Conservation (phyloP, 2,329 filamentous ascomycete species). For the Trichoderma afroharzianum region DNA sequence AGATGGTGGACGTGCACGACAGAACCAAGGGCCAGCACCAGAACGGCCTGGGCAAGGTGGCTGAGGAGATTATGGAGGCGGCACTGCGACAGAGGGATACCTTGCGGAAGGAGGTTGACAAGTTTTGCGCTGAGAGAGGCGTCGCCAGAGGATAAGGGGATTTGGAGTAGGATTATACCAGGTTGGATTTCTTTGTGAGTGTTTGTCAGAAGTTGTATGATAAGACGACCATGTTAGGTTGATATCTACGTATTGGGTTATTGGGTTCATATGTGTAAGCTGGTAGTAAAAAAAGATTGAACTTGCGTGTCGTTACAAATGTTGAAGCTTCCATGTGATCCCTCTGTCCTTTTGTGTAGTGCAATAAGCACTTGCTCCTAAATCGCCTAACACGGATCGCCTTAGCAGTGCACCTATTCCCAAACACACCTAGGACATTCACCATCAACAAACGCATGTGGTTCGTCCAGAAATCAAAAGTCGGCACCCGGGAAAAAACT, state of each 20-base stretch:
- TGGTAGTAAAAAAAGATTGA: not conserved
- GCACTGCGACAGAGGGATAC: slow-evolving; percentile 61
- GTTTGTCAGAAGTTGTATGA: not conserved
- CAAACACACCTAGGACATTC: not conserved
- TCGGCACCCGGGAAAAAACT: not conserved
- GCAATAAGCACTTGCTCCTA: slow-evolving; percentile 1
- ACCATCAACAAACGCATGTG: not conserved
- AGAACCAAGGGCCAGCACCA: slow-evolving; percentile 37
- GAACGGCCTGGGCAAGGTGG: slow-evolving; percentile 43
- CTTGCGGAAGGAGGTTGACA: slow-evolving; percentile 68
- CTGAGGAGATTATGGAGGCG: slow-evolving; percentile 63
- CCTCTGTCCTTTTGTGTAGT: not conserved
- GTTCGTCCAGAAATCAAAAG: not conserved
- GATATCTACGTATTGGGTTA: not conserved
- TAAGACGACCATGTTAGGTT: not conserved
- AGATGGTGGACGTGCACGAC: slow-evolving; percentile 61
- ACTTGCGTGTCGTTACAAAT: not conserved
- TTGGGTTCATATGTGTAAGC: not conserved
- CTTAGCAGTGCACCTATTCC: not conserved
- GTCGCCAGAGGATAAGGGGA: slow-evolving; percentile 25
- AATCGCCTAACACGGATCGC: not conserved
- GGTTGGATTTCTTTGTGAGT: not conserved
- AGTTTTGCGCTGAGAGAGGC: slow-evolving; percentile 65
- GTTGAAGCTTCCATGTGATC: not conserved
- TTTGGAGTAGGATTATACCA: not conserved